phyloP scores from a whole-genome alignment of 2,329 filamentous ascomycete genomes.

The Chaetomiaceae sp. region DNA sequence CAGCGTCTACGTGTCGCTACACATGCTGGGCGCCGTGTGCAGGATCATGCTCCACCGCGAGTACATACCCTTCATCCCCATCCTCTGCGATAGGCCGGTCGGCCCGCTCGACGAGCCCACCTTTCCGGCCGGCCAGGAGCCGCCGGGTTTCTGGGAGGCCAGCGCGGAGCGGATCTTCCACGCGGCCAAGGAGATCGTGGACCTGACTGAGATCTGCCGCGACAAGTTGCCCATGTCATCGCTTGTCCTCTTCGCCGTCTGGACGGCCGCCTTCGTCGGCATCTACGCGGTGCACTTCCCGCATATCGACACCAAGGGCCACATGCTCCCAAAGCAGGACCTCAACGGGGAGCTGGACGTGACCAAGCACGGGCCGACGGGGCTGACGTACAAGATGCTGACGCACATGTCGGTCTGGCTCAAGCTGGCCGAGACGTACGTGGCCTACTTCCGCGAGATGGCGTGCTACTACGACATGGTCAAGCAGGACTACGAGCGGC shows the following conservation, averaged over 20 bases:
- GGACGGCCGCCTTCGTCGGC: conserved; percentile 59
- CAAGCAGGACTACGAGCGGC: conserved; percentile 41
- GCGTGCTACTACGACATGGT: conserved; percentile 46
- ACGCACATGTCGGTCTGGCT: conserved; percentile 45
- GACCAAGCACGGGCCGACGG: conserved; percentile 38
- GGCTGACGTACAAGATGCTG: conserved; percentile 44
- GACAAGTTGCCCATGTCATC: conserved; percentile 61
- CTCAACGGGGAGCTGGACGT: conserved; percentile 25
- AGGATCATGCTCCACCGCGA: conserved; percentile 63
- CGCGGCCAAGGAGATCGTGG: conserved; percentile 56
- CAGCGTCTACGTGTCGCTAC: conserved; percentile 60
- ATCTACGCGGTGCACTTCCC: conserved; percentile 63
- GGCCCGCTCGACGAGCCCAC: conserved; percentile 55
- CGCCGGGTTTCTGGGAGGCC: conserved; percentile 54
- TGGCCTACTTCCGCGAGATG: conserved; percentile 47
- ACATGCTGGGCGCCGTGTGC: conserved; percentile 60
- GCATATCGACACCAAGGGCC: conserved; percentile 56
- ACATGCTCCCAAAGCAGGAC: conserved; percentile 42
- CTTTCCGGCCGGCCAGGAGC: conserved; percentile 44
- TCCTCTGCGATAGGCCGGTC: conserved; percentile 43
- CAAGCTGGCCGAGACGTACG: conserved; percentile 52
- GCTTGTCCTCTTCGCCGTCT: conserved; percentile 60
- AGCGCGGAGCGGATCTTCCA: conserved; percentile 58
- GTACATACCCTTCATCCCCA: conserved; percentile 60
- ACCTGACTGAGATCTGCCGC: conserved; percentile 57